These are phyloP conservation scores for Penicillium brevicompactum DNA, from an alignment of 2,329 filamentous ascomycete species.

Conservation along the genomic window DNA sequence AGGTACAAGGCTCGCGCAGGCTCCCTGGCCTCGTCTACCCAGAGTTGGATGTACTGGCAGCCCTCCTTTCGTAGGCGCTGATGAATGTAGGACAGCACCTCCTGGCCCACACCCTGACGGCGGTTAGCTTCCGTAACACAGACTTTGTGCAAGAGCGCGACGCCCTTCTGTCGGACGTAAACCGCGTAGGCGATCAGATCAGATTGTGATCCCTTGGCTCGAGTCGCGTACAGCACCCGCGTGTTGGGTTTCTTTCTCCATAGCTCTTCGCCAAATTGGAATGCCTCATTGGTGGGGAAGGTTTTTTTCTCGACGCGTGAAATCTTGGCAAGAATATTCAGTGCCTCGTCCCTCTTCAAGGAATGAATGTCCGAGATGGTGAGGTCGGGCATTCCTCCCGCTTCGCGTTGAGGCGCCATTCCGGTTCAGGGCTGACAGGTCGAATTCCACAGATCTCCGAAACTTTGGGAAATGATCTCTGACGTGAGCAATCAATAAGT, in stretches of 20 bases:
- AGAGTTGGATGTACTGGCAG: constrained; percentile 52
- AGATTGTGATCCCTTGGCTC: constrained; percentile 14
- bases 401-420: constrained; percentile 27
- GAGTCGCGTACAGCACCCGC: constrained; percentile 41
- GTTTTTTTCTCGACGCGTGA: constrained; percentile 51
- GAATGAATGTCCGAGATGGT: constrained; percentile 42
- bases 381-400: constrained; percentile 6
- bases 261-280: constrained; percentile 50
- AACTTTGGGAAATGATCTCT: background rate
- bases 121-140: constrained; percentile 52
- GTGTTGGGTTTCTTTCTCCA: constrained; percentile 53
- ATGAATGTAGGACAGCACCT: constrained; percentile 48
- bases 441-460: background rate
- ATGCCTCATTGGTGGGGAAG: constrained; percentile 55
- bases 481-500: background rate
- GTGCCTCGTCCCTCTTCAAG: constrained; percentile 36
- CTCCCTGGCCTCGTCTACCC: constrained; percentile 53
- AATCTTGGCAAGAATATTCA: constrained; percentile 39
- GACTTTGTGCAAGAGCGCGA: constrained; percentile 55
- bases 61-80: constrained; percentile 48
- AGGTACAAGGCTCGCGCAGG: constrained; percentile 50
- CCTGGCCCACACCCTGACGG: constrained; percentile 49
- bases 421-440: constrained; percentile 6
- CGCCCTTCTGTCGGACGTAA: constrained; percentile 47
- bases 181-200: constrained; percentile 51